Evolutionary conservation across 805 yeast genomes (phyloP).

Genomic region (Monosporozyma unispora): DNA sequence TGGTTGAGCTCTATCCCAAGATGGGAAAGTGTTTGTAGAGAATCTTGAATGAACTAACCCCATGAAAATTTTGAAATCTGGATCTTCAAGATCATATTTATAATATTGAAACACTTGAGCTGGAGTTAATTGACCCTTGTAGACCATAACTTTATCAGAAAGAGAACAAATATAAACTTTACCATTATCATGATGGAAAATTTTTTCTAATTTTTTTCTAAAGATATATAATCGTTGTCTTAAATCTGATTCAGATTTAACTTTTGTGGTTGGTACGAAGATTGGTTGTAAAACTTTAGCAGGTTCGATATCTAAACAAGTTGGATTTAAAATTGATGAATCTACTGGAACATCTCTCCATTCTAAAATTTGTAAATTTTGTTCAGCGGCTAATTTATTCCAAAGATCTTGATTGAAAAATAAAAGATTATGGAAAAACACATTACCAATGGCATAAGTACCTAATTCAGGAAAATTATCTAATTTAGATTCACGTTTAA

Average conservation of each 20-base stretch:
- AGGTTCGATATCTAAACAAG: constrained; percentile 90
- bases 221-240: constrained; percentile 18
- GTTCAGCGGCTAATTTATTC: constrained; percentile 58
- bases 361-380: constrained; percentile 77
- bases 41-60: constrained; percentile 95
- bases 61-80: constrained; percentile 89
- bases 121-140: constrained; percentile 96
- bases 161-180: constrained; percentile 84
- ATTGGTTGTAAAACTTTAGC: constrained; percentile 75
- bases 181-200: constrained; percentile 39
- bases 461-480: constrained; percentile 45
- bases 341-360: constrained; percentile 96
- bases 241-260: not conserved
- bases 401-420: constrained; percentile 3
- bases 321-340: constrained; percentile 89
- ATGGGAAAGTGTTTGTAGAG: constrained; percentile 96
- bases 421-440: constrained; percentile 50
- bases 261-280: constrained; percentile 46
- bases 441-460: constrained; percentile 91
- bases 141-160: constrained; percentile 81
- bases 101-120: constrained; percentile 92
- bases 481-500: constrained; percentile 73
- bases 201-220: constrained; percentile 2
- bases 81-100: constrained; percentile 74
- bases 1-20: constrained; percentile 99